Evolutionary conservation across 2,329 filamentous ascomycete genomes (phyloP), one percentile per base, ranked within the genome.

Genomic region (Fusarium sp.): DNA sequence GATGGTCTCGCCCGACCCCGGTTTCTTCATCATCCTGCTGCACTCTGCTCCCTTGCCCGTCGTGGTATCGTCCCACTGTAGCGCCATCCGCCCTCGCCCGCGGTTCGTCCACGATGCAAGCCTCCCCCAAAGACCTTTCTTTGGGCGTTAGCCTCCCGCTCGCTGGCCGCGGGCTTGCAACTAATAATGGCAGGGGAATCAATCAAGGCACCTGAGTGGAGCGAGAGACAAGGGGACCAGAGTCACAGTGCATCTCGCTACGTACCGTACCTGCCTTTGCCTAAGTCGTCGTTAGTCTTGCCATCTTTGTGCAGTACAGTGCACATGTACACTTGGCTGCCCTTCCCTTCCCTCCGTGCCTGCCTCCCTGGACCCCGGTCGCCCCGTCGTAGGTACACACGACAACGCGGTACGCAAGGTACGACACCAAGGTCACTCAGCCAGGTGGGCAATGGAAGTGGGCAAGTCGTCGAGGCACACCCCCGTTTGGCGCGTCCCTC

Each of bases 31-130:
- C 56, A 75, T 75, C 66, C 68, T 53, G 40, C 47, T 23, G 23
- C 67, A 60, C 60, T 58, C 36, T 9, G 31, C 62, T 65, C 62
- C 61, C 61, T 71, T 66, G 58, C 55, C 62, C 50, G 58, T 68
- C 66, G 60, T 65, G 64, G 68, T 60, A 75, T 75, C 73, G 71
- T 62, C 60, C 70, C 73, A 75, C 62, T 28, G 67, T 74, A 75
- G 69, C 73, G 73, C 71, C 73, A 75, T 70, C 66, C 65, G 44
- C 53, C 68, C 52, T 59, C 47, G 52, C 55, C 48, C 51, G 65
- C 68, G 64, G 63, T 66, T 66, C 63, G 43, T 54, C 60, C 55
- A 60, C 60, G 50, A 56, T 43, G 46, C 62, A 66, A 67, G 64
- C 65, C 65, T 66, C 61, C 63, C 52, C 48, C 40, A 53, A 40